These are phyloP conservation scores for Chlamydomonas applanata DNA, from an alignment of 139 green algal species.

Conservation along the genomic window DNA sequence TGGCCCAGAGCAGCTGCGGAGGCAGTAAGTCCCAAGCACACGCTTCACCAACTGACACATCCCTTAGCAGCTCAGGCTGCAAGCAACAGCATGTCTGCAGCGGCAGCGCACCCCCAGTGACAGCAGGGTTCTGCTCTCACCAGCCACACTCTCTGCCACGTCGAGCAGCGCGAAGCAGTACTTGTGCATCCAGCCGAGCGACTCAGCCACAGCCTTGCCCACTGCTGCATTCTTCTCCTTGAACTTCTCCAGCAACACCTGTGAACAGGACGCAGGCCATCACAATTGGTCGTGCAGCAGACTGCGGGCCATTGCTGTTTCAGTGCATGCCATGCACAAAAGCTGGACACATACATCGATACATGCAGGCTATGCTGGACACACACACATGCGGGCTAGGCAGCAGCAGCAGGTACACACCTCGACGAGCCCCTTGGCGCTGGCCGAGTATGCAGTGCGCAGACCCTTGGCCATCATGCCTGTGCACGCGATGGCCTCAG, in stretches of 20 bases:
- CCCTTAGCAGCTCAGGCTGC: too few species aligned
- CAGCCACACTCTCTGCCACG: conserved; percentile 56
- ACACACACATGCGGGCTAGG: too few species aligned
- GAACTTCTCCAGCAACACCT: conserved; percentile 77
- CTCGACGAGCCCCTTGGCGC: conserved; percentile 40
- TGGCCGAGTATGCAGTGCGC: conserved; percentile 54
- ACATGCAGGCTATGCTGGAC: too few species aligned
- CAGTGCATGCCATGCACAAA: too few species aligned
- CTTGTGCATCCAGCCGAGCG: conserved; percentile 65
- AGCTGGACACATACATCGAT: too few species aligned
- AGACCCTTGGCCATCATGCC: conserved; percentile 68
- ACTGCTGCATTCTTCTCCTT: conserved; percentile 90
- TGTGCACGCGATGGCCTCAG: conserved; percentile 63
- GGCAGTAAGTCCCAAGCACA: too few species aligned
- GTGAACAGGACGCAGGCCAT: conserved; percentile 20
- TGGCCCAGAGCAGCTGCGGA: conserved; percentile 61
- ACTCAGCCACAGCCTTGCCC: conserved; percentile 45
- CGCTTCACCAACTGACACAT: too few species aligned
- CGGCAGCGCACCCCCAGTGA: too few species aligned
- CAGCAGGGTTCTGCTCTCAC: conserved; percentile 21
- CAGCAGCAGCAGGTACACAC: background rate
- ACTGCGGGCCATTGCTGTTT: too few species aligned
- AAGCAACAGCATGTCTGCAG: too few species aligned
- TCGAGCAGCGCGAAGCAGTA: conserved; percentile 75
- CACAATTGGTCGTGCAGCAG: background rate